Base-by-base conservation (phyloP, 345 rosid genomes). In the Citrus hindsii region DNA sequence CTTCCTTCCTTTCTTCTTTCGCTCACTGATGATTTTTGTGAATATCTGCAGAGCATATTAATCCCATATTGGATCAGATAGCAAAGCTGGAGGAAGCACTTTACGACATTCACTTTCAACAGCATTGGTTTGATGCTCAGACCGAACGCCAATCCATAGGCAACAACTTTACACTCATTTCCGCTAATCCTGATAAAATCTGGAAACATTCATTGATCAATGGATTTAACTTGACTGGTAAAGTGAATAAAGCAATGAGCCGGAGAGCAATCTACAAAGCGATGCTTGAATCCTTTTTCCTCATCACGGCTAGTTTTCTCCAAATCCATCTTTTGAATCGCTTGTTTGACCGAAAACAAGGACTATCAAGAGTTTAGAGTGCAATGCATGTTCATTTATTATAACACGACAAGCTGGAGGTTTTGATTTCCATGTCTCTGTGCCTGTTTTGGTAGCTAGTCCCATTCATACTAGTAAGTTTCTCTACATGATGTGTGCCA, bases 101-200 rank as follows among this genome's bases (percentile, higher is more conserved):
- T 63, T 87, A 87, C 87, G 87, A 87, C 82, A 89, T 93, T 78
- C 95, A 90, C 37, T 93, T 93, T 62, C 91, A 93, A 68, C 94
- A 91, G 79, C 95, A 88, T 77, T 93, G 95, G 94, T 74, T 93
- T 67, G 93, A 89, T 83, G 95, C 95, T 79, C 97, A 91, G 85
- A 89, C 91, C 3, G 89, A 90, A 70, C 88, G 92, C 73, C 97
- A 93, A 81, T 89, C 89, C 16, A 76, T 89, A 48, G 87, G 95
- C 88, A 86, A 82, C 60, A 14, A 53, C 22, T 14, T 53, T 53
- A 6, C 58, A 53, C 58, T 18, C 58, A 53, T 18, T 53, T 18
- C 58, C 18, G 12, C 10, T 40, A 38, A n/a, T 35, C 46, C 22
- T 4, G 48, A 37, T 33, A 55, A 37, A 40, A 4, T 24, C 9